Evolutionary conservation across 2,329 filamentous ascomycete species (phyloP), one percentile per base, ranked within the genome.

Genomic region (Phialophora expanda): DNA sequence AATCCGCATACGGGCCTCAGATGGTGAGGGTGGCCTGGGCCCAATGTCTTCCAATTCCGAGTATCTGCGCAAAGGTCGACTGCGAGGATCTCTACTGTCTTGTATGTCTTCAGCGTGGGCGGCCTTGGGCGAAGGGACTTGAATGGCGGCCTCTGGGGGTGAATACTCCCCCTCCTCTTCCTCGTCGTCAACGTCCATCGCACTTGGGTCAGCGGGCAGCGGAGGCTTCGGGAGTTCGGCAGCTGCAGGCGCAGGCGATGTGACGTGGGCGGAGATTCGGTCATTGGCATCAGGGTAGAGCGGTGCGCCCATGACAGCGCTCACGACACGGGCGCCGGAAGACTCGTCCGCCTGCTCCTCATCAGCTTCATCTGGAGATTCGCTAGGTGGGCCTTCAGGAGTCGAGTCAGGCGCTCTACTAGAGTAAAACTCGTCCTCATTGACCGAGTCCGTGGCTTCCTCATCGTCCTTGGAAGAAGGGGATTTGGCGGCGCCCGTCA

Each of bases 381-480:
- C 48, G 51, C 63, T 68, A 17, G 56, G 68, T 62, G 58, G 68
- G 61, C 76, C 77, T 68, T 84, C 82, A 76, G 85, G 82, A 75
- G 86, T 80, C 70, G 93, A 96, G 77, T 93, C 91, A 82, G 93
- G 89, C 69, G 85, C 86, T 81, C 90, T 91, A 80, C 93, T 97
- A 71, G 94, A 97, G 83, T 98, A 97, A 79, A 96, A 96, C 48
- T 93, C 95, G 75, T 96, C 93, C 77, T 96, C 90, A 79, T 97
- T 93, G 80, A 93, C 91, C 77, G 87, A 87, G 80, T 86, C 85
- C 83, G 83, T 82, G 66, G 78, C 76, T 68, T 79, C 76, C 44
- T 71, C 79, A 69, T 71, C 68, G 76, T 83, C 78, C 73, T 86
- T 79, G 70, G 84, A 81, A 74, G 89, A 86, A 72, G 89, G 83